A percentile compares a stretch with the other conserved stretches of the same genome.
phyloP scores from a whole-genome alignment of 768 basidiomycete species.

The Nidularia sp. region DNA sequence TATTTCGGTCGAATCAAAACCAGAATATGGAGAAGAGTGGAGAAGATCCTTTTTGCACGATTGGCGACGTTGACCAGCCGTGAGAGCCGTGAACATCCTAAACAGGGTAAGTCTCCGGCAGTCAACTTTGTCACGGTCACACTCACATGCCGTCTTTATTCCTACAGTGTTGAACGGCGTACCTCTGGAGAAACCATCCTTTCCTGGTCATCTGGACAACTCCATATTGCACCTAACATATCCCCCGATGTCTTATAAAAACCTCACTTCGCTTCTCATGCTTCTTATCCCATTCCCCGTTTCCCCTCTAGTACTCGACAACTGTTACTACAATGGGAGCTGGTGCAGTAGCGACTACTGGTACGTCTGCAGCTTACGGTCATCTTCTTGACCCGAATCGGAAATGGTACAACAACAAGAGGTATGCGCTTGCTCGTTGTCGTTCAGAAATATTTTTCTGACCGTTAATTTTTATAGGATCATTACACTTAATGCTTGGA shows the following conservation, averaged over 20 bases:
- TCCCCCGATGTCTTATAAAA: slow-evolving; percentile 23
- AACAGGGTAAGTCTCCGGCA: no score
- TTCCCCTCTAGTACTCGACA: slow-evolving; percentile 14
- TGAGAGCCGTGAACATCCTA: no score
- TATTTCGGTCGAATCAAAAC: no score
- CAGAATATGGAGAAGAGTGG: no score
- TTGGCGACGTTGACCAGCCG: no score
- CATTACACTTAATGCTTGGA: slow-evolving; percentile 66
- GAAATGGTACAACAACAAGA: slow-evolving; percentile 76
- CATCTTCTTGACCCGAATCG: slow-evolving; percentile 61
- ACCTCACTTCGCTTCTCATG: slow-evolving; percentile 15
- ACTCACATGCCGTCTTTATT: not conserved
- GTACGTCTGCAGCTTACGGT: slow-evolving; percentile 30
- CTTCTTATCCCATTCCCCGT: slow-evolving; percentile 25
- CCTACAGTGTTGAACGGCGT: slow-evolving; percentile 18
- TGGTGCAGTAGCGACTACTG: slow-evolving; percentile 37
- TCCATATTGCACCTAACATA: slow-evolving; percentile 12
- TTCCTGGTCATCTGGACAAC: slow-evolving; percentile 25
- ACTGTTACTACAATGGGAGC: slow-evolving; percentile 44
- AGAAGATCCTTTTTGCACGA: no score
- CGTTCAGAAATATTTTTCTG: not conserved
- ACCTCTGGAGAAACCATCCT: slow-evolving; percentile 39
- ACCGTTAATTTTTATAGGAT: slow-evolving; percentile 30
- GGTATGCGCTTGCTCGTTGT: slow-evolving; percentile 31
- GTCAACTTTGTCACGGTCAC: no score